These are phyloP conservation scores for Bryopsis sp. DNA, from an alignment of 139 green algal genomes.

Conservation along the genomic window DNA sequence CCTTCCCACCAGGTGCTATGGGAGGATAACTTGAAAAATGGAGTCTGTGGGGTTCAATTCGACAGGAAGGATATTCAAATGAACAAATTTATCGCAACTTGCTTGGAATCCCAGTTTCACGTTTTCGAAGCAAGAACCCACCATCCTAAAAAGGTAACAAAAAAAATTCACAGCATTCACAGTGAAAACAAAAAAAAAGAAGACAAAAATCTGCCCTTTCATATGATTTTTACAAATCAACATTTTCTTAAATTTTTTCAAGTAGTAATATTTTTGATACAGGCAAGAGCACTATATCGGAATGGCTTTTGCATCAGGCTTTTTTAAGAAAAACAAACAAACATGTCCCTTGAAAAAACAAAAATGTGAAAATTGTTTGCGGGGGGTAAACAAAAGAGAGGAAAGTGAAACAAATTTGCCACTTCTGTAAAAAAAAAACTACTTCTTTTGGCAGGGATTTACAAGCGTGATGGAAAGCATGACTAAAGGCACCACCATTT, in stretches of 20 bases:
- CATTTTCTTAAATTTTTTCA: too few relatives aligned
- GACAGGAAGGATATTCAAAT: conserved; percentile 86
- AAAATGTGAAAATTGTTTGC: too few relatives aligned
- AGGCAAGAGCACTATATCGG: not conserved
- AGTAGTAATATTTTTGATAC: not conserved
- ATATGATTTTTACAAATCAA: too few relatives aligned
- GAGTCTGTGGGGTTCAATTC: conserved; percentile 81
- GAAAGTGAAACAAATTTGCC: too few relatives aligned
- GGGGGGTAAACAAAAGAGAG: too few relatives aligned
- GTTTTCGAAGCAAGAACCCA: conserved; percentile 76
- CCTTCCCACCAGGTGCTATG: conserved; percentile 64
- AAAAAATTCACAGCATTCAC: too few relatives aligned
- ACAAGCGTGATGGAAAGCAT: conserved; percentile 48
- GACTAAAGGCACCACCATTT: conserved; percentile 54
- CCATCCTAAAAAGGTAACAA: conserved; percentile 37
- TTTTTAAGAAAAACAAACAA: too few relatives aligned
- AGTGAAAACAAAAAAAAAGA: too few relatives aligned
- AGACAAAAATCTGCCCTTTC: too few relatives aligned
- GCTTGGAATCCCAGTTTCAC: conserved; percentile 74
- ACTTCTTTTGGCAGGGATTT: conserved; percentile 47
- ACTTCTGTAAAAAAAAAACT: too few relatives aligned
- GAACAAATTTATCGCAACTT: conserved; percentile 86
- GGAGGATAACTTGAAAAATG: conserved; percentile 74
- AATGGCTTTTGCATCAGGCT: not conserved
- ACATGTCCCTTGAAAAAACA: too few relatives aligned